phyloP scores from a whole-genome alignment of 768 basidiomycete species.

The Boletus vinaceobasis region DNA sequence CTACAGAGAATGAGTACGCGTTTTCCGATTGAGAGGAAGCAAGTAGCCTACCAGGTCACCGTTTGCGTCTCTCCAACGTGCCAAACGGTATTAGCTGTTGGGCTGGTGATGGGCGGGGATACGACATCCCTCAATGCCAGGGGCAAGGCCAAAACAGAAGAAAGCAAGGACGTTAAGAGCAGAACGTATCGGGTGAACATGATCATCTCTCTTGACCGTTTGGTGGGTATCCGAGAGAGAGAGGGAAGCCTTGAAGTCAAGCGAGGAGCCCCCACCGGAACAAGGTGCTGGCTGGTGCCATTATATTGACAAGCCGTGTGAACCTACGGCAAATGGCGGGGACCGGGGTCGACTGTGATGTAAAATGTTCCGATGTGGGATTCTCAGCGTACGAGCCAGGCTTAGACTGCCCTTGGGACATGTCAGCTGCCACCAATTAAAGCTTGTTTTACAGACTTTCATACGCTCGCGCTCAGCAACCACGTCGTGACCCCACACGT shows the following conservation, averaged over 20 bases:
- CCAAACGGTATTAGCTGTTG: slow-evolving; percentile 43
- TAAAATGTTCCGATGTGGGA: slow-evolving; percentile 3
- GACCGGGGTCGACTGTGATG: background rate
- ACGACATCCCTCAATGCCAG: slow-evolving; percentile 42
- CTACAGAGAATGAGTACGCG: slow-evolving; percentile 29
- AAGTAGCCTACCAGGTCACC: slow-evolving; percentile 47
- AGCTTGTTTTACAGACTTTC: background rate
- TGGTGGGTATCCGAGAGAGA: slow-evolving; percentile 5
- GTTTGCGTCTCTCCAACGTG: slow-evolving; percentile 40
- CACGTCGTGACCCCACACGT: background rate
- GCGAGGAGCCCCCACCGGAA: slow-evolving; percentile 13
- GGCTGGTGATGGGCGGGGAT: slow-evolving; percentile 45
- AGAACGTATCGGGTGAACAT: slow-evolving; percentile 26
- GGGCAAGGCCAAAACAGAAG: slow-evolving; percentile 30
- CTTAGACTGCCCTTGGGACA: background rate
- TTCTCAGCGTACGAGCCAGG: background rate
- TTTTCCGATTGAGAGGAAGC: slow-evolving; percentile 15
- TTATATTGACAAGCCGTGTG: slow-evolving; percentile 25
- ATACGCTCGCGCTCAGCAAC: background rate
- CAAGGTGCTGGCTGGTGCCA: background rate
- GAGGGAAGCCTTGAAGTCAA: slow-evolving; percentile 13
- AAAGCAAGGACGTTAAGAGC: slow-evolving; percentile 19
- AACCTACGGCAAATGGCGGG: slow-evolving; percentile 5
- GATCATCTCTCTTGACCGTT: slow-evolving; percentile 12
- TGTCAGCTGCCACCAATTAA: background rate